phyloP scores from a whole-genome alignment of 2,329 filamentous ascomycete species.

The Sphaerulina populicola region DNA sequence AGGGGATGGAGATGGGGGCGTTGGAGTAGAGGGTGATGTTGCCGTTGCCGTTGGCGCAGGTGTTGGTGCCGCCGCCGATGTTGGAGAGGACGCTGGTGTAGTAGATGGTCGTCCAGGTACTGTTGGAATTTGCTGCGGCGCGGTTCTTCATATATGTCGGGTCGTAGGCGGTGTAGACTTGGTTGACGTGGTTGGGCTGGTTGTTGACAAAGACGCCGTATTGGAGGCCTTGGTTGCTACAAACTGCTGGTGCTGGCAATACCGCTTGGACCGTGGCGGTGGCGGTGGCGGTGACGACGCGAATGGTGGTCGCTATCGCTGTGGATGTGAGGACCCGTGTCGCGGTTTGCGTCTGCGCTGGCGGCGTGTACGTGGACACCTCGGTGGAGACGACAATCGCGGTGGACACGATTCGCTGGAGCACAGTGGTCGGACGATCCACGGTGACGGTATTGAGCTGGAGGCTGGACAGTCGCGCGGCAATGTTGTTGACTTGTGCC shows the following conservation, averaged over 20 bases:
- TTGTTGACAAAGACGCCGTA: slow-evolving; percentile 12
- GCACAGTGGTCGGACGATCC: not conserved
- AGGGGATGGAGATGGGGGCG: slow-evolving; percentile 4
- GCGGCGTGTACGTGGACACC: not conserved
- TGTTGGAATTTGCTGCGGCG: not conserved
- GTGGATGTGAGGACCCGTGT: too few species aligned
- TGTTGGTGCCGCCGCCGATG: slow-evolving; percentile 5
- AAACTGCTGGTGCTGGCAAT: slow-evolving; percentile 6
- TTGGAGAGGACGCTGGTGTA: slow-evolving; percentile 2
- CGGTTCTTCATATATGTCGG: slow-evolving; percentile 9
- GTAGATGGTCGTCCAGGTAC: slow-evolving; percentile 11
- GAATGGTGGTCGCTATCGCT: not conserved
- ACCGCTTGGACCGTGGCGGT: slow-evolving; percentile 1
- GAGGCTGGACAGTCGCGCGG: not conserved
- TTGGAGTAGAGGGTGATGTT: slow-evolving; percentile 1
- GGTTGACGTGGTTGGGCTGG: not conserved
- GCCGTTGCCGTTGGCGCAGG: not conserved
- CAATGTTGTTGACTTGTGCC: not conserved
- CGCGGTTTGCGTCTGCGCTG: not conserved
- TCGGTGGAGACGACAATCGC: not conserved
- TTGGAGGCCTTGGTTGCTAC: slow-evolving; percentile 13
- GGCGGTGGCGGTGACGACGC: not conserved
- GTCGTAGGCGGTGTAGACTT: slow-evolving; percentile 9
- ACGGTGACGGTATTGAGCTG: slow-evolving; percentile 1
- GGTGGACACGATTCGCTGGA: slow-evolving; percentile 1